Conservation (phyloP, 2,329 filamentous ascomycete genomes). For the Calonectria pauciramosa region DNA sequence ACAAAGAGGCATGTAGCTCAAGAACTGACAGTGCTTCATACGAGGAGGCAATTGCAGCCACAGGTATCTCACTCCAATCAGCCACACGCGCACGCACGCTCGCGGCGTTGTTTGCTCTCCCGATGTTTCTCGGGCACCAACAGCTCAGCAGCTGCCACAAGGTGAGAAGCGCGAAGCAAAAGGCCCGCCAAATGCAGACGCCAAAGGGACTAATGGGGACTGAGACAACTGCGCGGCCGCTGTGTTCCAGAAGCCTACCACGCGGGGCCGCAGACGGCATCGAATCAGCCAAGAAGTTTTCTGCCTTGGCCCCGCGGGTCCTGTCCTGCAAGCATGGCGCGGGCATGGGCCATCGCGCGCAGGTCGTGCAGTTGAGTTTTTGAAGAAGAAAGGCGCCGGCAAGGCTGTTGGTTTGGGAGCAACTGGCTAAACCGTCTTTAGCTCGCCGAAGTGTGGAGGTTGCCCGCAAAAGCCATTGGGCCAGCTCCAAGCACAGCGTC, state of each 20-base stretch:
- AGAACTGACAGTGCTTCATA: neutral
- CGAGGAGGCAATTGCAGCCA: neutral
- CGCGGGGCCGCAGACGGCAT: neutral
- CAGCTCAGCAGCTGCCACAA: neutral
- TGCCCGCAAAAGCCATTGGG: neutral
- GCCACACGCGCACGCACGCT: neutral
- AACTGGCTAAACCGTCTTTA: constrained; percentile 9
- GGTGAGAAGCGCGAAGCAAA: constrained; percentile 8
- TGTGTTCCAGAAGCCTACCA: constrained; percentile 18
- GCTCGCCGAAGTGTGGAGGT: constrained; percentile 13
- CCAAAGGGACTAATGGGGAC: neutral
- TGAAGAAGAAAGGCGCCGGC: neutral
- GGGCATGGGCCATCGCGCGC: neutral
- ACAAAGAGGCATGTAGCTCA: neutral
- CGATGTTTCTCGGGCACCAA: constrained; percentile 1
- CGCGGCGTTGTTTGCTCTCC: neutral
- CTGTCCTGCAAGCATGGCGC: neutral
- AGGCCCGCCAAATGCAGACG: neutral
- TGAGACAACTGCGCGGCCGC: constrained; percentile 3
- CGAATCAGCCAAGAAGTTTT: neutral
- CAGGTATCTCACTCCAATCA: neutral
- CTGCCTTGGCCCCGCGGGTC: constrained; percentile 5
- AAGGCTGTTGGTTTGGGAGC: constrained; percentile 6
- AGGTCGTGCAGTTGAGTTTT: neutral
- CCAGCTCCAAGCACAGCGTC: constrained; percentile 5